Evolutionary conservation across 179 eudicot genomes (phyloP).

Genomic region (Patellifolia procumbens): DNA sequence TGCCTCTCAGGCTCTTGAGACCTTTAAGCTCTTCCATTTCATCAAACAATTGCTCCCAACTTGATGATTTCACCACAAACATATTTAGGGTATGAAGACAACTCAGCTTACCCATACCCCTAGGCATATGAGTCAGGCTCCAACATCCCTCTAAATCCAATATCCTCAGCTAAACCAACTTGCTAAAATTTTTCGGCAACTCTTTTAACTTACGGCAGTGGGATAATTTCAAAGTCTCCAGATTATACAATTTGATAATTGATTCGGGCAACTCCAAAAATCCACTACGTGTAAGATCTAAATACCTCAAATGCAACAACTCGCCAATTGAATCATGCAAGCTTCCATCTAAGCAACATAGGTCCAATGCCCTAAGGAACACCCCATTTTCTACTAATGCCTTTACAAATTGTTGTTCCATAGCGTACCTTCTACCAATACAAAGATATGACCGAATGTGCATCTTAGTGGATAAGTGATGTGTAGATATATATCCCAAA

Average conservation of each 20-base stretch:
- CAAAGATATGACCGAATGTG: no score
- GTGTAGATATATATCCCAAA: no score
- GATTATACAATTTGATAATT: not conserved
- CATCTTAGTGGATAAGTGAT: no score
- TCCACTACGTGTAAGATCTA: not conserved
- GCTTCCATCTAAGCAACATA: not conserved
- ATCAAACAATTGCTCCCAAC: not conserved
- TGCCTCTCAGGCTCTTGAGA: not conserved
- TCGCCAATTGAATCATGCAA: slow-evolving; percentile 24
- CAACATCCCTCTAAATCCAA: slow-evolving; percentile 8
- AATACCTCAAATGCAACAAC: slow-evolving; percentile 30
- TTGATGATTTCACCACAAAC: slow-evolving; percentile 23
- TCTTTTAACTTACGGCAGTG: not conserved
- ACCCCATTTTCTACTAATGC: slow-evolving; percentile 16
- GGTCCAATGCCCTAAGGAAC: slow-evolving; percentile 29
- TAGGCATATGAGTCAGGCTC: slow-evolving; percentile 11
- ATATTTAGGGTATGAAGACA: slow-evolving; percentile 24
- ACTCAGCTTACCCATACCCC: slow-evolving; percentile 21
- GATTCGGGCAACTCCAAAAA: slow-evolving; percentile 14
- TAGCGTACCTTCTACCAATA: no score
- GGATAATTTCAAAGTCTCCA: slow-evolving; percentile 15
- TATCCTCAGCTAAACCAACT: slow-evolving; percentile 15
- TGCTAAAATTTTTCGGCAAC: slow-evolving; percentile 12
- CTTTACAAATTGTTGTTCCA: not conserved
- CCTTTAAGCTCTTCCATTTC: slow-evolving; percentile 2